A percentile compares a stretch with the other conserved stretches of the same genome.
Evolutionary conservation across 805 yeast genomes (phyloP).

Genomic region (Hanseniaspora mollemarum): DNA sequence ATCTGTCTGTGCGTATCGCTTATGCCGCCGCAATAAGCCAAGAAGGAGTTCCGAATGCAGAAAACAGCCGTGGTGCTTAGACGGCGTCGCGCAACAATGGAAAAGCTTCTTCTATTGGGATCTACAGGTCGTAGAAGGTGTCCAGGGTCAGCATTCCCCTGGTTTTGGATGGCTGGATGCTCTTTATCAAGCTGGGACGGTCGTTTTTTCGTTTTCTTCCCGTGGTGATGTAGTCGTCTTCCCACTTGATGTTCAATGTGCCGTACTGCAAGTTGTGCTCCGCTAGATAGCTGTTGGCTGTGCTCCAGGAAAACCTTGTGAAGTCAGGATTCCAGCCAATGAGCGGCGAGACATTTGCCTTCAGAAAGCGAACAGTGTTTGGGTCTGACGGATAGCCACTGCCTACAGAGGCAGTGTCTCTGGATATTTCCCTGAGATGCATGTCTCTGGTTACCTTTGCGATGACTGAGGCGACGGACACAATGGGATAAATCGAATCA

Average conservation of each 20-base stretch:
- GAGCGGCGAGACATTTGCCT: conserved; percentile 47
- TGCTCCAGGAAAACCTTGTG: conserved; percentile 87
- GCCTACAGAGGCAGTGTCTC: conserved; percentile 34
- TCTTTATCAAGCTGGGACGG: not conserved
- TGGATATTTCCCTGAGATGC: conserved; percentile 33
- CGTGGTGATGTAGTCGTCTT: conserved; percentile 32
- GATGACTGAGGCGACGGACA: conserved; percentile 86
- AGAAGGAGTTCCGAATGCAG: not conserved
- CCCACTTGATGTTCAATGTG: conserved; percentile 51
- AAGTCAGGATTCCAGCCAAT: conserved; percentile 78
- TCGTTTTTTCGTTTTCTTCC: conserved; percentile 24
- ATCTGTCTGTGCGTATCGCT: not conserved
- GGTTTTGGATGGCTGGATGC: not conserved
- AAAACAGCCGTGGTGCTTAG: no score
- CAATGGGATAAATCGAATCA: conserved; percentile 82
- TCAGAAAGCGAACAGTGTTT: conserved; percentile 67
- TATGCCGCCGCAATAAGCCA: not conserved
- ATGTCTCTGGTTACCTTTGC: conserved; percentile 93
- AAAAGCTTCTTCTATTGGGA: not conserved
- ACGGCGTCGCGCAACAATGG: no score
- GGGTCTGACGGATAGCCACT: conserved; percentile 96
- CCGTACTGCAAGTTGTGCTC: conserved; percentile 31
- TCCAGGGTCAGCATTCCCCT: not conserved
- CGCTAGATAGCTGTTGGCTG: conserved; percentile 62
- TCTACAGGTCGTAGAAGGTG: conserved; percentile 4